These are phyloP conservation scores for Bipolaris gigantea DNA, from an alignment of 2,329 filamentous ascomycete species.

Conservation along the genomic window DNA sequence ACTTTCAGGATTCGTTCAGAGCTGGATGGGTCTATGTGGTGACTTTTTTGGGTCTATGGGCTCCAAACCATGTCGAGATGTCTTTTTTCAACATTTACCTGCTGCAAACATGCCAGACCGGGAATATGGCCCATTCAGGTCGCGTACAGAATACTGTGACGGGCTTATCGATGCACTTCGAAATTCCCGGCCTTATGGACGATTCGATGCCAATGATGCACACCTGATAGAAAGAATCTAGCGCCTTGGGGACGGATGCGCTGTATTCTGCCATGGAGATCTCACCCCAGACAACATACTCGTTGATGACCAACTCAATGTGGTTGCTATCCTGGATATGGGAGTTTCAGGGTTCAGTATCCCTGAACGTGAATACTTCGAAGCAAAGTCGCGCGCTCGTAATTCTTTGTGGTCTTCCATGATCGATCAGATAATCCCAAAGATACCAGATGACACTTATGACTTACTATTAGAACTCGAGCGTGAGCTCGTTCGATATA, in stretches of 20 bases:
- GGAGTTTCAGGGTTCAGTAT: conserved; percentile 23
- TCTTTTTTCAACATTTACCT: conserved; percentile 18
- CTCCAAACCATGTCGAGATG: conserved; percentile 13
- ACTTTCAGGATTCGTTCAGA: conserved; percentile 11
- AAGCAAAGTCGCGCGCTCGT: conserved; percentile 15
- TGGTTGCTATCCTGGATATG: conserved; percentile 22
- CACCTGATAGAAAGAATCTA: conserved; percentile 10
- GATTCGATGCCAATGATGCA: conserved; percentile 5
- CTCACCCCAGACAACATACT: conserved; percentile 15
- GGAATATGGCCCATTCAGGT: conserved; percentile 15
- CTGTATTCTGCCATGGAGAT: conserved; percentile 19
- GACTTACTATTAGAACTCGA: conserved; percentile 7
- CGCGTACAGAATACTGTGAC: conserved; percentile 14
- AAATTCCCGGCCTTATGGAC: conserved; percentile 15
- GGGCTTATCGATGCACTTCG: conserved; percentile 17
- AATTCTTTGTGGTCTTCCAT: conserved; percentile 14
- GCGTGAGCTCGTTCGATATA: conserved; percentile 11
- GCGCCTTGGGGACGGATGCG: conserved; percentile 4
- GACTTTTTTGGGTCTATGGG: conserved; percentile 16
- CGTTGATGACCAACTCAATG: conserved; percentile 11
- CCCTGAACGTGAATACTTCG: conserved; percentile 21
- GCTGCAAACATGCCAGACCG: conserved; percentile 1
- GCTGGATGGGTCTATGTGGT: conserved; percentile 6
- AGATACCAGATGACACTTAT: conserved; percentile 7
- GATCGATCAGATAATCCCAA: conserved; percentile 6